Conservation (phyloP, 148 eudicot genomes). For the Mesembryanthemum crystallinum region DNA sequence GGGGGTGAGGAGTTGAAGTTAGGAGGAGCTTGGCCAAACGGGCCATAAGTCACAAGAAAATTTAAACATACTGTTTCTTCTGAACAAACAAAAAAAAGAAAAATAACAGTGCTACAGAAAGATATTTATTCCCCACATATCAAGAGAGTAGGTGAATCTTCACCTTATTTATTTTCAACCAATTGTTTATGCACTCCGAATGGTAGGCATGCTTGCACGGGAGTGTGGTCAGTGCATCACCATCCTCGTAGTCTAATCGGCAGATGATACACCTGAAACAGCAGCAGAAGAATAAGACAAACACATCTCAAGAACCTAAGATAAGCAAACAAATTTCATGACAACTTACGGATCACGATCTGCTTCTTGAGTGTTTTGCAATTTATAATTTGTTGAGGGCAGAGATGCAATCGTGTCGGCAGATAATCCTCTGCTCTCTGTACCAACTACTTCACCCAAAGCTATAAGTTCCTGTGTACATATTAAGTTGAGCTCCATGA, state of each 20-base stretch:
- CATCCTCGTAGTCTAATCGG: constrained; percentile 91
- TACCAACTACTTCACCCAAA: constrained; percentile 89
- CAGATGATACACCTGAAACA: constrained; percentile 87
- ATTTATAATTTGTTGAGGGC: constrained; percentile 68
- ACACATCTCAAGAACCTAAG: constrained; percentile 6
- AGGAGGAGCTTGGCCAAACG: no score
- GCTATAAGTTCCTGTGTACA: constrained; percentile 64
- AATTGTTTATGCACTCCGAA: constrained; percentile 80
- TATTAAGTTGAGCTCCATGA: constrained; percentile 22
- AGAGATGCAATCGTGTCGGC: constrained; percentile 81
- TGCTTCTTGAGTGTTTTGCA: constrained; percentile 50
- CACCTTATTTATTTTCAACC: constrained; percentile 95
- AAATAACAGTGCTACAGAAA: not conserved
- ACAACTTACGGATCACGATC: constrained; percentile 68
- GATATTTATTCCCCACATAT: not conserved
- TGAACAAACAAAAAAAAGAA: not conserved
- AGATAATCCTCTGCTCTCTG: constrained; percentile 91
- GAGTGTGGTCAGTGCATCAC: constrained; percentile 70
- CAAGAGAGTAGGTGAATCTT: not conserved
- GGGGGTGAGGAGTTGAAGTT: no score
- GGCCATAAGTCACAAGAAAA: no score
- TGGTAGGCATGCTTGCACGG: constrained; percentile 91
- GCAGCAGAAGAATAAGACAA: constrained; percentile 15
- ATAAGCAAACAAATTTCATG: not conserved
- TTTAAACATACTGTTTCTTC: not conserved